Base-by-base conservation (phyloP, 2,329 filamentous ascomycete species). In the Cercospora citrullina region DNA sequence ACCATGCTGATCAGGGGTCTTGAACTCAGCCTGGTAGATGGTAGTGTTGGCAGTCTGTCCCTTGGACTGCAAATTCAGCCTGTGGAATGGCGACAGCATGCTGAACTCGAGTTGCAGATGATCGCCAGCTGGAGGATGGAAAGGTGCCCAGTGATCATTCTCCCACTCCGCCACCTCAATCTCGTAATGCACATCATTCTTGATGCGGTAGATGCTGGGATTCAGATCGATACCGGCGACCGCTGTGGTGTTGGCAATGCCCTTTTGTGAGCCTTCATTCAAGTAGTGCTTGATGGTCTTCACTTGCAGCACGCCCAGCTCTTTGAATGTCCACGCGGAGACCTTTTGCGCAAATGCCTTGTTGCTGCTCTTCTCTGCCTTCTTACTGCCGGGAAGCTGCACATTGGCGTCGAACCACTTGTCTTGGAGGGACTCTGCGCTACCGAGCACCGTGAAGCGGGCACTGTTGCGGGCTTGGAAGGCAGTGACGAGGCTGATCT, bases 71-170 rank as follows among this genome's bases (percentile, higher is more conserved):
- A 99, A 89, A 68, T 89, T 85, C 36, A 98, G 86, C 51, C 95
- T 94, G 83, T 97, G 91, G 88, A 97, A 98, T 66, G 95, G 94
- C 1, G 94, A 97, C 58, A 99, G 90, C 95, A 98, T 99, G 83
- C 90, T 94, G 85, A 98, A 97, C 81, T 99, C 95, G 70, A 99
- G 91, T 81, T 99, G 95, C 36, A 99, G 78, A 30, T 84, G 85
- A 78, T 99, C 95, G 70, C 82, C 84, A 8, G 85, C 77, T 23
- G 92, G 89, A 21, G 91, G 84, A 48, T 83, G 84, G 81, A 93
- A 97, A 57, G 94, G 91, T 5, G 84, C 81, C 84, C 90, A 96
- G 77, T 89, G 87, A 79, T 92, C 88, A 82, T 88, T 89, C 60
- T 82, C 81, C 80, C 93, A 97, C 80, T 97, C 93, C 28, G 94